phyloP scores from a whole-genome alignment of 805 yeast species.

The Candida boleticola region DNA sequence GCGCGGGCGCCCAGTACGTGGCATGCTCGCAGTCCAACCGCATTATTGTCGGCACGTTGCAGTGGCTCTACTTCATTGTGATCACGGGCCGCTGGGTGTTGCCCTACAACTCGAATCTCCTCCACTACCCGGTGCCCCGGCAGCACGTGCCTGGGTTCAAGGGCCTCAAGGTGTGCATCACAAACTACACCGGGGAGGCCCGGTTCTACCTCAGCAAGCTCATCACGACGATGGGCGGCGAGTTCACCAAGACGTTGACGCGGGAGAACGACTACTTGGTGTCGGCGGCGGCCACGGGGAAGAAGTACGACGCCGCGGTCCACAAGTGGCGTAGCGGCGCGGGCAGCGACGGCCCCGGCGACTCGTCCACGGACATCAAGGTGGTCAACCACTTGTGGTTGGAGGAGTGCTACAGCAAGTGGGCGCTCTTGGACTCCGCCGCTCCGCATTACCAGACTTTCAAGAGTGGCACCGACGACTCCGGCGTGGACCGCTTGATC shows the following conservation, averaged over 20 bases:
- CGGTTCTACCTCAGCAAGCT: slow-evolving; percentile 67
- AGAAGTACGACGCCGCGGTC: slow-evolving; percentile 70
- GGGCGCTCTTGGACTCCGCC: slow-evolving; percentile 51
- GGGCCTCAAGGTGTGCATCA: slow-evolving; percentile 58
- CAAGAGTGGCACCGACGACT: slow-evolving; percentile 24
- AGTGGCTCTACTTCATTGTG: slow-evolving; percentile 74
- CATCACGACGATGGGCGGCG: slow-evolving; percentile 70
- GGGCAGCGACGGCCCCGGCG: slow-evolving; percentile 2
- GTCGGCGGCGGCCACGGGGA: slow-evolving; percentile 65
- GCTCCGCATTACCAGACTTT: slow-evolving; percentile 44
- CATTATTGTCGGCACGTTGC: slow-evolving; percentile 58
- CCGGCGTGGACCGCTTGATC: slow-evolving; percentile 43
- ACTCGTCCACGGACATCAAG: slow-evolving; percentile 39
- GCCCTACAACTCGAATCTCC: slow-evolving; percentile 52
- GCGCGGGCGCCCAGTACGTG: slow-evolving; percentile 43
- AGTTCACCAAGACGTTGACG: slow-evolving; percentile 64
- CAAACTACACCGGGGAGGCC: slow-evolving; percentile 86
- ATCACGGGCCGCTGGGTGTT: slow-evolving; percentile 51
- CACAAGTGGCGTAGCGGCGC: slow-evolving; percentile 49
- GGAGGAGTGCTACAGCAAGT: slow-evolving; percentile 68
- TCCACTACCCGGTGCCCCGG: slow-evolving; percentile 68
- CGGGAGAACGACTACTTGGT: slow-evolving; percentile 69
- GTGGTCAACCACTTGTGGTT: slow-evolving; percentile 85
- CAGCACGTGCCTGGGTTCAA: slow-evolving; percentile 53
- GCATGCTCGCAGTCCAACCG: slow-evolving; percentile 40